A percentile compares a stretch with the other conserved stretches of the same genome.
These are phyloP conservation scores for Penicillium paneum DNA, from an alignment of 2,329 filamentous ascomycete genomes.

Conservation along the genomic window DNA sequence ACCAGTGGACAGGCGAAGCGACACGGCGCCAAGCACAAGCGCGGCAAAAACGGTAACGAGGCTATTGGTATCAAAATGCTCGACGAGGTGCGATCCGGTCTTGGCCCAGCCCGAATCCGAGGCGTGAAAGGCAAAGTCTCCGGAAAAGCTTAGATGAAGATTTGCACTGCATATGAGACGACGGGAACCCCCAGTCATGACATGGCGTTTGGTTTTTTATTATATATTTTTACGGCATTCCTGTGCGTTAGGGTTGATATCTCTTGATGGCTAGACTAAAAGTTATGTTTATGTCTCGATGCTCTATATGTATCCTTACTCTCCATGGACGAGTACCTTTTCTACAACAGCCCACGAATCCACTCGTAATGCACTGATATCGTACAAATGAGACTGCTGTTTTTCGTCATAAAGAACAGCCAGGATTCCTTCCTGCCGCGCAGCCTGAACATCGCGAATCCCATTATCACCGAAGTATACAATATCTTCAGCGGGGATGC, in stretches of 20 bases:
- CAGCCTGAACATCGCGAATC: conserved; percentile 27
- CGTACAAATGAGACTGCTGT: neutral
- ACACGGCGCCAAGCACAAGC: conserved; percentile 51
- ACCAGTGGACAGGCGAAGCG: conserved; percentile 42
- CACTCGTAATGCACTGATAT: conserved; percentile 5
- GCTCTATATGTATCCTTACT: conserved; percentile 1
- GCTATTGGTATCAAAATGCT: conserved; percentile 82
- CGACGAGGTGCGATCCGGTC: conserved; percentile 77
- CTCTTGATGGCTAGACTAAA: conserved; percentile 19
- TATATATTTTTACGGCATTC: conserved; percentile 16
- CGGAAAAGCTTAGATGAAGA: conserved; percentile 30
- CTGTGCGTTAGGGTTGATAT: conserved; percentile 17
- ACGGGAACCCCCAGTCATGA: conserved; percentile 22
- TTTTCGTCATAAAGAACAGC: conserved; percentile 25
- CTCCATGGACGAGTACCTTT: conserved; percentile 8
- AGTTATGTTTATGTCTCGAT: conserved; percentile 14
- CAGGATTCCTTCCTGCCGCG: conserved; percentile 22
- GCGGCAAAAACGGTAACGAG: conserved; percentile 74
- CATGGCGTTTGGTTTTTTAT: conserved; percentile 24
- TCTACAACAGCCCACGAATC: conserved; percentile 11
- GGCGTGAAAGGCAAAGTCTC: conserved; percentile 21
- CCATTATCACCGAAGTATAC: conserved; percentile 31
- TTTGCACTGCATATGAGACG: conserved; percentile 21
- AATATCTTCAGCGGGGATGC: conserved; percentile 20
- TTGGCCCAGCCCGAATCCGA: conserved; percentile 70